Evolutionary conservation across 225 moss, liverwort and hornwort genomes (phyloP), one percentile per base, ranked within the genome.

Genomic region (Bryoerythrophyllum caledonicum): DNA sequence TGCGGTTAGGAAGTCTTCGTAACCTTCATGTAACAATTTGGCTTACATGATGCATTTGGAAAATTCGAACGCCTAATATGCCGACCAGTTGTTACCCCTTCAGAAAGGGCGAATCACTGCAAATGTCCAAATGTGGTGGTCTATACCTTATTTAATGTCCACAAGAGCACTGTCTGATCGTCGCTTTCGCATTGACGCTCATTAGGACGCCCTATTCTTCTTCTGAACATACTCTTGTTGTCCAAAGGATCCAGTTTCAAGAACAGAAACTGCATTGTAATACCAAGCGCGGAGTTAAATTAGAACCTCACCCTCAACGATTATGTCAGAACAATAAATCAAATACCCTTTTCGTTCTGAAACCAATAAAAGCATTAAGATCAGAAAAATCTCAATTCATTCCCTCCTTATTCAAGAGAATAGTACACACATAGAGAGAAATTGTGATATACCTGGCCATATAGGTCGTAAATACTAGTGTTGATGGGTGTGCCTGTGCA

Each of bases 401-500:
- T 66, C 35, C 28, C 46, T 21, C 52, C 49, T 70, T 13, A 60
- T 15, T 53, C 20, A 55, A 63, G 49, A 12, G 10, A 60, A 54
- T 43, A 16, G 41, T 16, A 67, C 27, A 51, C 26, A 46, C 28
- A 24, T 2, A 57, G 20, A 57, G 44, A 53, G 62, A 62, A 41
- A 35, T 70, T 55, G 32, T 70, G 67, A 34, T 82, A 64, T 82
- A 89, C 97, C 87, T 97, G 97, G 70, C 97, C 97, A 71, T 94
- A 97, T 48, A 97, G 91, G 81, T 97, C 97, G 82, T 94, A 93
- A 68, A 97, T 97, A 77, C 91, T 97, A 13, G 92, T 97, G 74
- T 97, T 94, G 79, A 97, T 94, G 41, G 97, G 97, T 60, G 97
- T 97, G 78, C 97, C 97, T 65, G 97, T 97, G 81, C 97, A 97